A percentile compares a stretch with the other conserved stretches of the same genome.
Conservation (phyloP, 768 basidiomycete genomes). For the Pulveroboletus sp. region DNA sequence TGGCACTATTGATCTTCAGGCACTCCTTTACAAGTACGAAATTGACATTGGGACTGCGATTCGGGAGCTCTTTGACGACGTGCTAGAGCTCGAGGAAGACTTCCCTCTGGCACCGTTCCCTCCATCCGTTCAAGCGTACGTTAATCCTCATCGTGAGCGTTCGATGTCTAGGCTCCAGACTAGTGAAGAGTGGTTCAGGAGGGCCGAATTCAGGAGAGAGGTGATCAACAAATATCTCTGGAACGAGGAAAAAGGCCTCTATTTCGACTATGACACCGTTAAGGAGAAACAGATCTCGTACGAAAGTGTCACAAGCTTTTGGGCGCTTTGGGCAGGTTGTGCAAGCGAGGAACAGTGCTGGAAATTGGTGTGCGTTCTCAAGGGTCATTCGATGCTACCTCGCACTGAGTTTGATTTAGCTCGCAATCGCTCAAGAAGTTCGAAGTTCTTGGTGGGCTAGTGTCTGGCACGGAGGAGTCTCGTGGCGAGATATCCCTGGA, state of each 20-base stretch:
- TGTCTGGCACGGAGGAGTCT: constrained; percentile 95
- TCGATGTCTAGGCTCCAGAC: constrained; percentile 59
- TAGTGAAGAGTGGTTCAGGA: constrained; percentile 89
- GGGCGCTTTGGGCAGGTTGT: constrained; percentile 97
- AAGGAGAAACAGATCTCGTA: constrained; percentile 89
- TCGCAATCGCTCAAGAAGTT: constrained; percentile 89
- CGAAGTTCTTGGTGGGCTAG: constrained; percentile 91
- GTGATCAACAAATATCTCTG: constrained; percentile 92
- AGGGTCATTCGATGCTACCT: background rate
- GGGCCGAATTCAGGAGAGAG: constrained; percentile 77
- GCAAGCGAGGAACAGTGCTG: constrained; percentile 94
- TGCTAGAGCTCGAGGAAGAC: constrained; percentile 88
- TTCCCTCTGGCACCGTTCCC: constrained; percentile 92
- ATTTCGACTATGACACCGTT: constrained; percentile 95
- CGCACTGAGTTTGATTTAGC: constrained; percentile 38
- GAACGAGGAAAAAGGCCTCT: constrained; percentile 92
- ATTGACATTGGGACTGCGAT: constrained; percentile 98
- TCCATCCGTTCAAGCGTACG: constrained; percentile 66
- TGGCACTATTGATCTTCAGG: constrained; percentile 93
- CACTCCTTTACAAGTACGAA: constrained; percentile 97
- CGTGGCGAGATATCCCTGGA: constrained; percentile 94
- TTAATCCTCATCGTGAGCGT: constrained; percentile 53
- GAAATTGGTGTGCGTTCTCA: constrained; percentile 75
- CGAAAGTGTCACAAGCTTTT: constrained; percentile 95
- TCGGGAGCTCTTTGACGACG: constrained; percentile 89